These are phyloP conservation scores for Aurantiochytrium sp. DNA, from an alignment of 108 stramenopile species.

Conservation along the genomic window DNA sequence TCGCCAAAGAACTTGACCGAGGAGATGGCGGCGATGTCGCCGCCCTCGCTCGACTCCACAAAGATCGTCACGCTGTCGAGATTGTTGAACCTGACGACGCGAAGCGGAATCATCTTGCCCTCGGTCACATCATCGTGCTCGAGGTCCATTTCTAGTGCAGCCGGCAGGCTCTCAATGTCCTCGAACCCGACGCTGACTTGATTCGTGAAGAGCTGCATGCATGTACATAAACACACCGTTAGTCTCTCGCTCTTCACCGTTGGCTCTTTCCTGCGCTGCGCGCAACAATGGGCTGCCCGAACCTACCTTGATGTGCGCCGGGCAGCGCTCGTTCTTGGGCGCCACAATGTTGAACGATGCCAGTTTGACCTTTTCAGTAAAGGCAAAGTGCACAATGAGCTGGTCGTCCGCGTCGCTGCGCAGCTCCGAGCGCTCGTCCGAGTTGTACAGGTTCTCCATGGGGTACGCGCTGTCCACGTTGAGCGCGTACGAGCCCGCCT, in stretches of 20 bases:
- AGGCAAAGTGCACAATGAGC: constrained; percentile 5
- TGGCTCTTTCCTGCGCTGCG: too few species aligned
- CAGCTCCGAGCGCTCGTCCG: background rate
- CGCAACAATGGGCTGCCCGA: too few species aligned
- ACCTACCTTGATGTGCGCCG: background rate
- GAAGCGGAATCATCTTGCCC: constrained; percentile 22
- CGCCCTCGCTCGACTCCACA: background rate
- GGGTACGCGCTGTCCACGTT: constrained; percentile 6
- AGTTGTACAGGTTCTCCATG: constrained; percentile 17
- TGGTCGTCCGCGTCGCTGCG: constrained; percentile 27
- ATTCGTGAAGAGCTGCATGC: background rate
- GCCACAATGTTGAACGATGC: background rate
- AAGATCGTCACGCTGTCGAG: constrained; percentile 14
- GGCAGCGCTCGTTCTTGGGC: background rate
- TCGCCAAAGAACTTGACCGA: constrained; percentile 12
- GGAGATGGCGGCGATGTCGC: background rate
- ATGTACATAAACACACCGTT: background rate
- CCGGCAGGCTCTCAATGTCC: background rate
- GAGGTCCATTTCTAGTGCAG: background rate
- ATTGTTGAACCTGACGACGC: background rate
- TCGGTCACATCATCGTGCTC: background rate
- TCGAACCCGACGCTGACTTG: background rate
- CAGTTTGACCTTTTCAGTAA: constrained; percentile 12
- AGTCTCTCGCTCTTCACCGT: background rate
- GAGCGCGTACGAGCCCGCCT: background rate